These are phyloP conservation scores for Flaveria brownii DNA, from an alignment of 129 eudicot genomes.

Conservation along the genomic window DNA sequence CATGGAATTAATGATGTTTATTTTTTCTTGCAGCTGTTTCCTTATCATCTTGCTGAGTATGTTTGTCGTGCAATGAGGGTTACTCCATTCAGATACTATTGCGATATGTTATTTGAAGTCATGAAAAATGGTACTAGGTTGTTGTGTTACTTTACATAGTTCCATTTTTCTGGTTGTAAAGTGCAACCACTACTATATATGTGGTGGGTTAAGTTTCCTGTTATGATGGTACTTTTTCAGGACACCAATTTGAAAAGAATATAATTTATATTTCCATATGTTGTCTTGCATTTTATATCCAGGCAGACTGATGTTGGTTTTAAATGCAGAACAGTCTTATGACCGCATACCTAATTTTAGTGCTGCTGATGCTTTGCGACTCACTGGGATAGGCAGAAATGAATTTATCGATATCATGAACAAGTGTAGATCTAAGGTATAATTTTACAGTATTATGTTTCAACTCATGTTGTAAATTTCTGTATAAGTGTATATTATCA, in stretches of 20 bases:
- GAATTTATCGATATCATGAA: slow-evolving; percentile 99
- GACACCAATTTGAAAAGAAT: not conserved
- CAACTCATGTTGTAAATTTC: slow-evolving; percentile 6
- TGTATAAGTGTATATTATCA: not conserved
- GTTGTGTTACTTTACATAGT: slow-evolving; percentile 1
- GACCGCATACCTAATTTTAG: slow-evolving; percentile 98
- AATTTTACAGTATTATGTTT: slow-evolving; percentile 5
- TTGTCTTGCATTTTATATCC: slow-evolving; percentile 8
- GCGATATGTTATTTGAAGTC: slow-evolving; percentile 95
- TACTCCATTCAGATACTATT: slow-evolving; percentile 95
- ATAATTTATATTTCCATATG: not conserved
- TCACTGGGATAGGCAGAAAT: slow-evolving; percentile 96
- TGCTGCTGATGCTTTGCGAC: slow-evolving; percentile 98
- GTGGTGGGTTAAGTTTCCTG: not conserved
- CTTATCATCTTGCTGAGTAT: slow-evolving; percentile 98
- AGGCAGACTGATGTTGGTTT: slow-evolving; percentile 28
- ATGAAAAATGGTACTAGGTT: slow-evolving; percentile 88
- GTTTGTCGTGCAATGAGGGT: slow-evolving; percentile 95
- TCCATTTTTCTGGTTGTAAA: not conserved
- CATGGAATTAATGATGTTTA: slow-evolving; percentile 17
- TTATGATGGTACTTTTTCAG: not conserved
- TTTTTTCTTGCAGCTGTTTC: slow-evolving; percentile 79
- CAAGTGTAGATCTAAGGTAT: slow-evolving; percentile 98
- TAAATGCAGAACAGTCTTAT: slow-evolving; percentile 93
- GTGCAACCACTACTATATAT: slow-evolving; percentile 4